phyloP scores from a whole-genome alignment of 1,284 basidiomycete genomes.

The Tilletiaria anomala region DNA sequence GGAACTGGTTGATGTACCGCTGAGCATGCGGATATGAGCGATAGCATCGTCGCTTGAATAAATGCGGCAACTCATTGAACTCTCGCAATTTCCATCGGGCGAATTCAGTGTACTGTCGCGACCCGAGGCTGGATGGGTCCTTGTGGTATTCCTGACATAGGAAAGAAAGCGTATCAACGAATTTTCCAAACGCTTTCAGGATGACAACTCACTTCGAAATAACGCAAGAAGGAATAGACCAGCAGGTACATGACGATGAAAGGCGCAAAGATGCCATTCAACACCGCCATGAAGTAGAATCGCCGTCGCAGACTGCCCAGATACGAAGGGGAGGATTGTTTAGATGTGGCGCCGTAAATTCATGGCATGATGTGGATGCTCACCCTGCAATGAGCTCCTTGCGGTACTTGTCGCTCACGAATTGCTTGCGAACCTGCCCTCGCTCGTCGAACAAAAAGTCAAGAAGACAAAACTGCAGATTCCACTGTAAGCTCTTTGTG shows the following conservation, averaged over 20 bases:
- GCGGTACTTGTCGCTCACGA: slow-evolving; percentile 69
- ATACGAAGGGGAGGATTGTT: not conserved
- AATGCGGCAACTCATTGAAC: slow-evolving; percentile 92
- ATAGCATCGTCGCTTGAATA: slow-evolving; percentile 60
- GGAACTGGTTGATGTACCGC: slow-evolving; percentile 93
- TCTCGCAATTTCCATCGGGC: slow-evolving; percentile 98
- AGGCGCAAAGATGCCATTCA: slow-evolving; percentile 87
- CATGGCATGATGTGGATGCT: slow-evolving; percentile 27
- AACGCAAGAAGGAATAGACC: slow-evolving; percentile 98
- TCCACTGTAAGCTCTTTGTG: slow-evolving; percentile 88
- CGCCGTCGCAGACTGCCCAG: slow-evolving; percentile 57
- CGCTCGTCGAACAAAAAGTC: slow-evolving; percentile 78
- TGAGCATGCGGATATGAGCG: slow-evolving; percentile 55
- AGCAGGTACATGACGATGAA: slow-evolving; percentile 93
- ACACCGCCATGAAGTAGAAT: slow-evolving; percentile 86
- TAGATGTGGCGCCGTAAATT: no score
- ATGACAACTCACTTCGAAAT: slow-evolving; percentile 56
- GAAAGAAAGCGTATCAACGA: slow-evolving; percentile 32
- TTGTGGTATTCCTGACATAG: slow-evolving; percentile 99
- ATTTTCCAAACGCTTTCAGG: no score
- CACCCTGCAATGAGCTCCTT: slow-evolving; percentile 67
- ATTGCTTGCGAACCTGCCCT: slow-evolving; percentile 76
- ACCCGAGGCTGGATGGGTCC: slow-evolving; percentile 83
- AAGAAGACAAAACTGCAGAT: slow-evolving; percentile 82
- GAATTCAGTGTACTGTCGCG: slow-evolving; percentile 79